These are phyloP conservation scores for Auriscalpium microsporum DNA, from an alignment of 768 basidiomycete genomes.

Conservation along the genomic window DNA sequence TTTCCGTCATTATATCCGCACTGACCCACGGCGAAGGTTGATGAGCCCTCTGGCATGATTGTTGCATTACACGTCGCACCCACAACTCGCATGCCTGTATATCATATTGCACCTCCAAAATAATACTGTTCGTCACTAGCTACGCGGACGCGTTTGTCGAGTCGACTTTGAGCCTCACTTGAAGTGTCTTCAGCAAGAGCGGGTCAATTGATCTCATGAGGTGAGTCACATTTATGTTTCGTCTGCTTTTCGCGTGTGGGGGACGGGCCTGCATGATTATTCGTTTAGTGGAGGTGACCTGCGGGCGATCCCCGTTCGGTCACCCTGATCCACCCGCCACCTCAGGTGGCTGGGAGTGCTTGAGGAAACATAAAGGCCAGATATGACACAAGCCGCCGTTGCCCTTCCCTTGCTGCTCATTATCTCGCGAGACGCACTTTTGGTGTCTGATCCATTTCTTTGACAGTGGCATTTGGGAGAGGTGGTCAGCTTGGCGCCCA, in stretches of 20 bases:
- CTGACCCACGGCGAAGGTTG: conserved; percentile 42
- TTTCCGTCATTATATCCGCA: background rate
- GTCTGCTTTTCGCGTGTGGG: conserved; percentile 1
- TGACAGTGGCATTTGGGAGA: too few relatives aligned
- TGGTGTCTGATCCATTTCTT: too few relatives aligned
- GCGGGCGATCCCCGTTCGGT: conserved; percentile 41
- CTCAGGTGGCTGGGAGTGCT: conserved; percentile 34
- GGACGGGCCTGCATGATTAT: conserved; percentile 11
- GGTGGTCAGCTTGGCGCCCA: too few relatives aligned
- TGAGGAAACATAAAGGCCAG: conserved; percentile 82
- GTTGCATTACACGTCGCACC: background rate
- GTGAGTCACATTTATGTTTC: background rate
- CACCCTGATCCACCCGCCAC: conserved; percentile 24
- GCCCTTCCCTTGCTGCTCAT: too few relatives aligned
- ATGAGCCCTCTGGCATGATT: conserved; percentile 86
- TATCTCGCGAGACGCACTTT: too few relatives aligned
- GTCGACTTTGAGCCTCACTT: background rate
- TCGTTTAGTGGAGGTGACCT: conserved; percentile 11
- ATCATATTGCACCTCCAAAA: conserved; percentile 7
- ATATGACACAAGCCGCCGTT: conserved; percentile 46
- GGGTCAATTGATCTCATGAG: background rate
- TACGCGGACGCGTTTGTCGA: background rate
- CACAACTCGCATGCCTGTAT: conserved; percentile 22
- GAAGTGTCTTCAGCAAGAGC: background rate
- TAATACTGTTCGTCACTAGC: background rate